Percentiles rank a stretch among this genome's conserved stretches.
phyloP scores from a whole-genome alignment of 1,284 basidiomycete species.

The Irpex lacteus region DNA sequence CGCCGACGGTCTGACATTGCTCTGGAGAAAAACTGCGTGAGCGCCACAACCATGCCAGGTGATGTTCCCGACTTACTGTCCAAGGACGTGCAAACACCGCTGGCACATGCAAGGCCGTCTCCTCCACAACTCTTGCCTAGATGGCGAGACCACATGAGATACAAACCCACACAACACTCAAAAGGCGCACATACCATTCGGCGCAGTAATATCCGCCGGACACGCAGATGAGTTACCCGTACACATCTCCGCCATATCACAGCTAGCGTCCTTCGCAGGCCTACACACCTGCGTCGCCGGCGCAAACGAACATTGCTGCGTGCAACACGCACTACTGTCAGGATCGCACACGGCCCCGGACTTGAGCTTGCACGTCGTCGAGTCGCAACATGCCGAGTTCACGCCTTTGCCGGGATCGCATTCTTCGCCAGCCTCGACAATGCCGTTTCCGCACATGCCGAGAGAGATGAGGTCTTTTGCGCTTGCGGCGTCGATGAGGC shows the following conservation, averaged over 20 bases:
- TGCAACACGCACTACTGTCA: slow-evolving; percentile 77
- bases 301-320: slow-evolving; percentile 66
- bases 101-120: slow-evolving; percentile 72
- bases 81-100: slow-evolving; percentile 79
- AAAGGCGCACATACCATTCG: slow-evolving; percentile 52
- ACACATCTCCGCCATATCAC: slow-evolving; percentile 82
- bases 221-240: slow-evolving; percentile 74
- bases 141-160: slow-evolving; percentile 4
- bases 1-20: slow-evolving; percentile 79
- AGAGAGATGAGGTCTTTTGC: slow-evolving; percentile 50
- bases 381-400: slow-evolving; percentile 75
- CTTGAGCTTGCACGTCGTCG: slow-evolving; percentile 76
- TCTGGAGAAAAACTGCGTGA: slow-evolving; percentile 31
- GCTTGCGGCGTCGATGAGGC: slow-evolving; percentile 56
- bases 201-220: slow-evolving; percentile 63
- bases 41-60: background rate
- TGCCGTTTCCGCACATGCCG: slow-evolving; percentile 80
- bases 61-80: slow-evolving; percentile 42
- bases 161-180: slow-evolving; percentile 1
- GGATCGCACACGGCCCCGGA: slow-evolving; percentile 80
- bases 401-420: slow-evolving; percentile 78
- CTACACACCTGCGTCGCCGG: slow-evolving; percentile 69
- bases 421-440: slow-evolving; percentile 77
- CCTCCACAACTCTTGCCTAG: slow-evolving; percentile 62
- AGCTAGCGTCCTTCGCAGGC: slow-evolving; percentile 61